Conservation (phyloP, 805 yeast species). For the Lachancea nothofagi region DNA sequence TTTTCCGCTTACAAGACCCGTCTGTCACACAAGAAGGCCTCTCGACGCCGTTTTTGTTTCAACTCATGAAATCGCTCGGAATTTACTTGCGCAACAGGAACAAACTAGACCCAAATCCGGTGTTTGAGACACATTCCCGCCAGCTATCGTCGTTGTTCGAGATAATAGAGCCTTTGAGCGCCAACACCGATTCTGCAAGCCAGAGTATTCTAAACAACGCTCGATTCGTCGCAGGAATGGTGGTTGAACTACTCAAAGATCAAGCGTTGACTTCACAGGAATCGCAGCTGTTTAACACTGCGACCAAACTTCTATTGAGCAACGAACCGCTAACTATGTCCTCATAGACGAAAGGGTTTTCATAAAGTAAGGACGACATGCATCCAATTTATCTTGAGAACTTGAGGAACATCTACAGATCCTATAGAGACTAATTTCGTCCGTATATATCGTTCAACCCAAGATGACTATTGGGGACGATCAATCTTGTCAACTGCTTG, state of each 20-base stretch:
- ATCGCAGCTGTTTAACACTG: constrained; percentile 8
- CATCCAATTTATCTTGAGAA: too few species aligned
- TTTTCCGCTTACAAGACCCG: constrained; percentile 20
- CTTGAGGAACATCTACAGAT: too few species aligned
- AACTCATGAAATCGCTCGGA: constrained; percentile 30
- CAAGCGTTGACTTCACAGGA: constrained; percentile 14
- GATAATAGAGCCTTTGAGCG: constrained; percentile 14
- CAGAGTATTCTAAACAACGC: constrained; percentile 28
- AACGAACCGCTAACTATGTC: background rate
- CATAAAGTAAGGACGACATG: too few species aligned
- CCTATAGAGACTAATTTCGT: background rate
- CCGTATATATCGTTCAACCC: background rate
- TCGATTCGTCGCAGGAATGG: constrained; percentile 28
- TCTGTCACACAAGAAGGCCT: constrained; percentile 10
- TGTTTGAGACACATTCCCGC: constrained; percentile 12
- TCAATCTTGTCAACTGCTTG: constrained; percentile 56
- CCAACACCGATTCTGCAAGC: constrained; percentile 21
- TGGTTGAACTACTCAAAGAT: constrained; percentile 10
- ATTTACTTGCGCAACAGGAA: constrained; percentile 21
- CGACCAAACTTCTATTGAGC: constrained; percentile 7
- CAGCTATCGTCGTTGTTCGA: constrained; percentile 17
- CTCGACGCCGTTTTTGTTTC: constrained; percentile 23
- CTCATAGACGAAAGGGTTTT: background rate
- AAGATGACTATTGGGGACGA: constrained; percentile 3
- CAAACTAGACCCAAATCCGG: constrained; percentile 3